phyloP scores from a whole-genome alignment of 306 rosid genomes.

The Casuarina equisetifolia region DNA sequence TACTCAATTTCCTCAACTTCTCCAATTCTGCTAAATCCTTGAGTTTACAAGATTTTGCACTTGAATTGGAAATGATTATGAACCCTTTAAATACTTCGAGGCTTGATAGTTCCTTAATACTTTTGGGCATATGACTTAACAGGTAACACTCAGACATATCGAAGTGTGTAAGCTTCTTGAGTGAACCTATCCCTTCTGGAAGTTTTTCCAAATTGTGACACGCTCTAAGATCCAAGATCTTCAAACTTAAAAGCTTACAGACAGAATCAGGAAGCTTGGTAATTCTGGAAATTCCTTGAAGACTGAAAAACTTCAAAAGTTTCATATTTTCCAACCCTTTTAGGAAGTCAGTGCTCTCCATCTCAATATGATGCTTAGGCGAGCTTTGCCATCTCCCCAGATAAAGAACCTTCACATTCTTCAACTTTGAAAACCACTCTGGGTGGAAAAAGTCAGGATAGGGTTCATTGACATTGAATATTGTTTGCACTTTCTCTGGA shows the following conservation, averaged over 20 bases:
- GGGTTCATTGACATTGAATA: slow-evolving; percentile 32
- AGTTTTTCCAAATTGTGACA: slow-evolving; percentile 34
- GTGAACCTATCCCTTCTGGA: slow-evolving; percentile 1
- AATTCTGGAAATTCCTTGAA: slow-evolving; percentile 34
- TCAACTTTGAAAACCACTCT: slow-evolving; percentile 27
- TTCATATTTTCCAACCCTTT: slow-evolving; percentile 14
- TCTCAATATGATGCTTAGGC: slow-evolving; percentile 26
- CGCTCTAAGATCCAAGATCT: slow-evolving; percentile 37
- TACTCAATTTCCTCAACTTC: slow-evolving; percentile 15
- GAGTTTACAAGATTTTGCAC: not conserved
- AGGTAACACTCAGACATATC: slow-evolving; percentile 39
- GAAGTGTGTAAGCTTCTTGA: slow-evolving; percentile 24
- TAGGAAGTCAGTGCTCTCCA: not conserved
- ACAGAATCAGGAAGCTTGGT: slow-evolving; percentile 13
- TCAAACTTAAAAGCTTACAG: not conserved
- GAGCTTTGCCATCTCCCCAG: slow-evolving; percentile 32
- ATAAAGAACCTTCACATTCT: slow-evolving; percentile 12
- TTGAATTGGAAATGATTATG: not conserved
- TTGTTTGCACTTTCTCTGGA: not conserved
- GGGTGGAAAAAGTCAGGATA: slow-evolving; percentile 32
- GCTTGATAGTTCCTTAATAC: not conserved
- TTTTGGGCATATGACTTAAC: slow-evolving; percentile 27
- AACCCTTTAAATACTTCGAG: slow-evolving; percentile 34
- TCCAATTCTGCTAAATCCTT: not conserved
- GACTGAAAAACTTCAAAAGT: slow-evolving; percentile 29